A percentile compares a stretch with the other conserved stretches of the same genome.
These are phyloP conservation scores for Fusarium sp. DNA, from an alignment of 2,329 filamentous ascomycete species.

Conservation along the genomic window DNA sequence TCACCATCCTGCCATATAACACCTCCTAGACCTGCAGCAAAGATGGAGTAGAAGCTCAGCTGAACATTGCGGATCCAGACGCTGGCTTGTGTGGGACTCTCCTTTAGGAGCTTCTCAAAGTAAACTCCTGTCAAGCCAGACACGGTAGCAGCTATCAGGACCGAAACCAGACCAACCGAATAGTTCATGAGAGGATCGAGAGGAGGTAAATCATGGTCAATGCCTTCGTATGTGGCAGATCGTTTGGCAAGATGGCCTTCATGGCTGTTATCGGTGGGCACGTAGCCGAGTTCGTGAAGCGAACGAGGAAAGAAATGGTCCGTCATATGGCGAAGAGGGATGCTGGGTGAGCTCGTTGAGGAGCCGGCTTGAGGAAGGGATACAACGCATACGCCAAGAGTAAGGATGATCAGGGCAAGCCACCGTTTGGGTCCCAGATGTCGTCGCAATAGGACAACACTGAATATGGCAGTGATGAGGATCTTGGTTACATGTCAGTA, in stretches of 20 bases:
- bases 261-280: conserved; percentile 40
- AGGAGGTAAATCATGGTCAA: conserved; percentile 69
- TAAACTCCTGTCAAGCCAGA: conserved; percentile 89
- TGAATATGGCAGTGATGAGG: conserved; percentile 89
- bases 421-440: conserved; percentile 80
- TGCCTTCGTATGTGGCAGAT: conserved; percentile 92
- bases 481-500: conserved; percentile 63
- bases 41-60: conserved; percentile 92
- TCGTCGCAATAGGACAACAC: conserved; percentile 79
- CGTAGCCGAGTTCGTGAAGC: conserved; percentile 78
- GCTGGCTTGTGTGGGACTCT: conserved; percentile 79
- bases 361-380: conserved; percentile 76
- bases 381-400: conserved; percentile 85
- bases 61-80: conserved; percentile 97
- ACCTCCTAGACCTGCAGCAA: conserved; percentile 87
- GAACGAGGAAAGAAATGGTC: conserved; percentile 82
- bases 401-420: conserved; percentile 82
- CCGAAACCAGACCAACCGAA: conserved; percentile 81
- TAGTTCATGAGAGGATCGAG: conserved; percentile 75
- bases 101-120: conserved; percentile 92
- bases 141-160: conserved; percentile 80
- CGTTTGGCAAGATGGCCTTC: conserved; percentile 56
- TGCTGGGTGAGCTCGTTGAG: conserved; percentile 65
- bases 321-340: conserved; percentile 72
- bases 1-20: conserved; percentile 89